Base-by-base conservation (phyloP, 2,329 filamentous ascomycete genomes). In the Verticillium nubilum region DNA sequence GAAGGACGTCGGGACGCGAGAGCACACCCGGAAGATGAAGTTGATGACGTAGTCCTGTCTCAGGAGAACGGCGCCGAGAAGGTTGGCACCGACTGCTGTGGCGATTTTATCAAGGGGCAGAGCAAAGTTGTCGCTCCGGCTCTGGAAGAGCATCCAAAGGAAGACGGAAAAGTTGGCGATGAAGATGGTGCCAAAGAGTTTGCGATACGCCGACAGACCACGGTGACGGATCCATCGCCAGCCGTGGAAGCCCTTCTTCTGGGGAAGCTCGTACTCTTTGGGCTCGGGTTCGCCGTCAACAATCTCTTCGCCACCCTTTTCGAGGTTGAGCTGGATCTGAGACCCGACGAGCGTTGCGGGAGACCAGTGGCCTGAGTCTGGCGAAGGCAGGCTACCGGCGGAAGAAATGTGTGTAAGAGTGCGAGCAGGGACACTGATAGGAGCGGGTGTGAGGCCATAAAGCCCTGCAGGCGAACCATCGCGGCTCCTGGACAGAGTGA, bases 11-110 rank as follows among this genome's bases (percentile, higher is more conserved):
- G 75, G 76, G 6, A 82, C 69, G 42, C 62, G 57, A 1, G 76
- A 80, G 64, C 77, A 82, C 50, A 72, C 71, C 55, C 80, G 63
- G 67, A 80, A 85, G n/a, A 84, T 66, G 27, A 71, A 61, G 67
- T 85, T 85, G 71, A 85, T 76, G 62, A 84, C 72, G 52, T 75
- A 69, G 26, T 84, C 81, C 66, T 85, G 81, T 10, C 82, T 76
- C 58, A 84, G 76, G 28, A 83, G 71, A 4, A 84, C 76, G 15
- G 79, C 74, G 3, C 77, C 67, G 15, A 78, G 68, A 7, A 85
- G 73, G 67, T 85, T 85, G 37, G 76, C 74, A 15, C 80, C 74
- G 1, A 77, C 74, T 54, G 79, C 72, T 9, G 72, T 76, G 29
- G 69, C 73, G 4, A 80, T 67, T 72, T 73, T 75, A 61, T 77